Percentiles rank a stretch among this genome's conserved stretches.
Conservation (phyloP, 176 grass and related monocot species). For the Oryza longistaminata region DNA sequence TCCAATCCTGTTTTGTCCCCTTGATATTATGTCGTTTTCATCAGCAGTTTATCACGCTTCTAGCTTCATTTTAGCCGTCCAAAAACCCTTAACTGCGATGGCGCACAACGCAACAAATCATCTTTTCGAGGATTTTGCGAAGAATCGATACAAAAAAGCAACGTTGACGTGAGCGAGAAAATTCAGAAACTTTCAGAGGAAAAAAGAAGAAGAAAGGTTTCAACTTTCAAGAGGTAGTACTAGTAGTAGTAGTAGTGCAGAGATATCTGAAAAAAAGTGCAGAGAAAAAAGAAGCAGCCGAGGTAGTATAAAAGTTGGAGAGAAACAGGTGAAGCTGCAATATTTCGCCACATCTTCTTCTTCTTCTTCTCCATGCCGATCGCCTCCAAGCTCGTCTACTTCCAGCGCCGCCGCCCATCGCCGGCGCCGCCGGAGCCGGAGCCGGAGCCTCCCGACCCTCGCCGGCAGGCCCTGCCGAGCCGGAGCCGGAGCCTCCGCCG, state of each 20-base stretch:
- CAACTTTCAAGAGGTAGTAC: background rate
- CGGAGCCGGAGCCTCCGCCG: background rate
- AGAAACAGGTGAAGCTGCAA: conserved; percentile 12
- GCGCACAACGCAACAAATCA: background rate
- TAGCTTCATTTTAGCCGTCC: background rate
- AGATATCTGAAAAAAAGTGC: background rate
- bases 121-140: background rate
- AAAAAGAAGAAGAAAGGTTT: background rate
- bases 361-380: conserved; percentile 38
- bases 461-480: background rate
- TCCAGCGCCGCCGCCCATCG: conserved; percentile 54
- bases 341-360: conserved; percentile 25
- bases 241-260: too few relatives aligned
- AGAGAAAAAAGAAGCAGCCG: background rate
- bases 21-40: background rate
- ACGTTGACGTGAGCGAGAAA: background rate
- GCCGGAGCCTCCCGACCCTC: conserved; percentile 9
- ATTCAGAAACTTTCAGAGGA: background rate
- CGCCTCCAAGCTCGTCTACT: conserved; percentile 58
- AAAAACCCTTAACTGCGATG: background rate
- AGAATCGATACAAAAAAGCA: background rate
- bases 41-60: background rate
- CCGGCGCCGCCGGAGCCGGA: conserved; percentile 34
- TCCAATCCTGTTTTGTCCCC: too few relatives aligned
- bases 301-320: background rate